Base-by-base conservation (phyloP, 208 protist species). In the Leishmania major region DNA sequence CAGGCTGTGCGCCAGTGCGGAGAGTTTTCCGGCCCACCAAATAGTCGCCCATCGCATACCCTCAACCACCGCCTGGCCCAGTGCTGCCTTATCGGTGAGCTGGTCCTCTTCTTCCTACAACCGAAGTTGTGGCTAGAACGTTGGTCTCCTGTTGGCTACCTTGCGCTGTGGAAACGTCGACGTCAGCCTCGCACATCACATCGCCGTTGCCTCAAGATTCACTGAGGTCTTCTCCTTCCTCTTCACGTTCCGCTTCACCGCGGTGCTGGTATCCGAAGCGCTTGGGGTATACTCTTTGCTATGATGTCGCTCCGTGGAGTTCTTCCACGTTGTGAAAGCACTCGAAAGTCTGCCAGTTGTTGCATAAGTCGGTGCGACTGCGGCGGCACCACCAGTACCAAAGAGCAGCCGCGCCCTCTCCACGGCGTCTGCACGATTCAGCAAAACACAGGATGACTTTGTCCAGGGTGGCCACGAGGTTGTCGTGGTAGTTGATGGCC, bases 401-500 rank as follows among this genome's bases (percentile, higher is more conserved):
- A 51, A 3, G 67, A n/a, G 35, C 3, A 35, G 49, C 40, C 67
- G 78, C 22, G 64, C 40, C 31, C 75, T 67, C 31, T 69, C 78
- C 67, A 74, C 2, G 19, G 45, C 67, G 28, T 81, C 53, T 25
- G 22, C 60, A 70, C 59, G 77, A 47, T 70, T 69, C 22, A 69
- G 70, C 5, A 81, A 59, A 55, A 67, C 49, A 40, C n/a, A 11
- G 66, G 8, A 81, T 64, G 22, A 64, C 67, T 22, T 66, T 81
- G 17, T 75, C 53, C 35, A 81, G 37, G 19, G 78, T 25, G 17
- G 67, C 67, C 22, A 75, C 40, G 67, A 75, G 75, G 37, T 66
- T 45, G 66, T 75, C 67, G 67, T 81, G 67, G 78, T 57, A 75
- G 8, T 19, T 40, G 49, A 80, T 55, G 15, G 78, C 55, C 62